Conservation (phyloP, 768 basidiomycete species). For the Termitomyces sp. region DNA sequence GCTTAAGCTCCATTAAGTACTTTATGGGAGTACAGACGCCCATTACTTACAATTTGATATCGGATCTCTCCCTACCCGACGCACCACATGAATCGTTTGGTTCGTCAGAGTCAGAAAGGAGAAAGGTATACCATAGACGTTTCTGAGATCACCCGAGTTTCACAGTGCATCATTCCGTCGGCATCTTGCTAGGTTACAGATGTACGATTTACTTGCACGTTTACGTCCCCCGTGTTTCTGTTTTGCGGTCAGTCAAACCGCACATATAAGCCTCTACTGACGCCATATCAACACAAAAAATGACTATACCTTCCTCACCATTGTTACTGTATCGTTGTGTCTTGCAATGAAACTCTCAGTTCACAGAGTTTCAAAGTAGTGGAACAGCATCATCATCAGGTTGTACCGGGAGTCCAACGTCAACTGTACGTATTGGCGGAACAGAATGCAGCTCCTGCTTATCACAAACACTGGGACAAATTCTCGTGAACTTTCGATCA, state of each 20-base stretch:
- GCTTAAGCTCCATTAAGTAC: neutral
- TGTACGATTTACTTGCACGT: neutral
- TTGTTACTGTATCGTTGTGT: neutral
- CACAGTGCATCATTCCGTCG: neutral
- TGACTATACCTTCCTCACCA: neutral
- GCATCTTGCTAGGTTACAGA: neutral
- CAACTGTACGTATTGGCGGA: neutral
- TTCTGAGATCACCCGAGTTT: neutral
- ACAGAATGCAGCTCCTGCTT: neutral
- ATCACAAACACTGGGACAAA: neutral
- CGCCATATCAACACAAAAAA: neutral
- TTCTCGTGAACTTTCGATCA: neutral
- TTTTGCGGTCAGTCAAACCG: neutral
- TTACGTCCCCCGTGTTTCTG: neutral
- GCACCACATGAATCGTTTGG: no score
- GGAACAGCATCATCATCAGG: neutral
- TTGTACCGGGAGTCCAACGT: no score
- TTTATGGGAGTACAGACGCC: neutral
- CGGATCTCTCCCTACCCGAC: neutral
- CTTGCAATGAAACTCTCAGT: neutral
- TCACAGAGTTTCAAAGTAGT: neutral
- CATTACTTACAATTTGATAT: no score
- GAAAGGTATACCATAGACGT: neutral
- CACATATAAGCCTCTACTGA: neutral
- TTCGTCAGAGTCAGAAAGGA: neutral